These are phyloP conservation scores for Alternaria viburni DNA, from an alignment of 2,329 filamentous ascomycete genomes.

Conservation along the genomic window DNA sequence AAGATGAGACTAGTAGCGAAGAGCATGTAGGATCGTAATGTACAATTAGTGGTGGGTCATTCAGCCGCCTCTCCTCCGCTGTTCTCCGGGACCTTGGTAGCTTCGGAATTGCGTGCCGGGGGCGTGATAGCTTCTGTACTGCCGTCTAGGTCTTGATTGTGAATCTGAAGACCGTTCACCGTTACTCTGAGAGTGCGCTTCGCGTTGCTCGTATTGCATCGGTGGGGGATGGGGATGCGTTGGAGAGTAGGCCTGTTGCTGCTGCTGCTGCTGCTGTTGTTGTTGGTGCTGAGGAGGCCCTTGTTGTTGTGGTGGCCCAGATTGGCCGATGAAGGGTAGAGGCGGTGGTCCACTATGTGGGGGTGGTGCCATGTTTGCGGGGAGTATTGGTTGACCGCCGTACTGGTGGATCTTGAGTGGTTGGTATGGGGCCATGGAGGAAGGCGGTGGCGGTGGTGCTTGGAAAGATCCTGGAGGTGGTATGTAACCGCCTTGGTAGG, in stretches of 20 bases:
- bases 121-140: slow-evolving; percentile 41
- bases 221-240: slow-evolving; percentile 24
- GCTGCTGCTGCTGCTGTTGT: slow-evolving; percentile 3
- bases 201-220: slow-evolving; percentile 28
- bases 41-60: neutral
- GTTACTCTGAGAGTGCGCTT: slow-evolving; percentile 19
- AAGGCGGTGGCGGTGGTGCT: slow-evolving; percentile 38
- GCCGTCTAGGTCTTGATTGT: slow-evolving; percentile 33
- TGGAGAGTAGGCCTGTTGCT: slow-evolving; percentile 23
- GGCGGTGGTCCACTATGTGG: slow-evolving; percentile 14
- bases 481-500: slow-evolving; percentile 39
- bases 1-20: neutral
- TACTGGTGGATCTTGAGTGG: slow-evolving; percentile 49
- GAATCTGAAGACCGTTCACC: slow-evolving; percentile 21
- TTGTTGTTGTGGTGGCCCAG: neutral
- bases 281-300: neutral
- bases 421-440: slow-evolving; percentile 32
- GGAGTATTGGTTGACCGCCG: slow-evolving; percentile 49
- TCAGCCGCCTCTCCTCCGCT: slow-evolving; percentile 32
- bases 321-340: slow-evolving; percentile 1
- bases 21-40: neutral
- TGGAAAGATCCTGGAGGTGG: slow-evolving; percentile 44
- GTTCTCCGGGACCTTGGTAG: slow-evolving; percentile 39
- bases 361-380: slow-evolving; percentile 46
- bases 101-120: slow-evolving; percentile 44